Evolutionary conservation across 768 basidiomycete species (phyloP).

Genomic region (Trametes meyenii): DNA sequence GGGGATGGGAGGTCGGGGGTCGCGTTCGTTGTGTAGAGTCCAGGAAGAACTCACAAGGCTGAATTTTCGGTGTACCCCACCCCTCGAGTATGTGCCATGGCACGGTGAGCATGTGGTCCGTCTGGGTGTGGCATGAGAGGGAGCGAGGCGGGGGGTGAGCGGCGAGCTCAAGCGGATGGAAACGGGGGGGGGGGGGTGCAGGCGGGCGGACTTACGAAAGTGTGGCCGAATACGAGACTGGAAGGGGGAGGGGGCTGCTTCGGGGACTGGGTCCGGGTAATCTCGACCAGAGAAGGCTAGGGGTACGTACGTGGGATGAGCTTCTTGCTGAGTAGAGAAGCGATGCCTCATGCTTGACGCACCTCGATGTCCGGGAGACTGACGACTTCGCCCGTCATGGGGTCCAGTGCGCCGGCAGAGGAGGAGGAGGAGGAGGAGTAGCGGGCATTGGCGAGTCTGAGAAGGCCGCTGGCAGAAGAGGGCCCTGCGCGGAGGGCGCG

Average conservation of each 20-base stretch:
- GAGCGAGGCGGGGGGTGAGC: too few species aligned
- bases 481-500: conserved; percentile 8
- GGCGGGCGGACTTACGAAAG: conserved; percentile 57
- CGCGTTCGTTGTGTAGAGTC: neutral
- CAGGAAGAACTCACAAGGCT: conserved; percentile 63
- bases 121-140: conserved; percentile 43
- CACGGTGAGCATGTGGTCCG: conserved; percentile 84
- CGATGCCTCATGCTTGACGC: conserved; percentile 19
- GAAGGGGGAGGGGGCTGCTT: conserved; percentile 65
- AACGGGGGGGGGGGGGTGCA: neutral
- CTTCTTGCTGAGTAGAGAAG: neutral
- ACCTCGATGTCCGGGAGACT: conserved; percentile 58
- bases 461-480: conserved; percentile 6
- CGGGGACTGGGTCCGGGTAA: conserved; percentile 53
- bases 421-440: conserved; percentile 22
- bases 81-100: conserved; percentile 72
- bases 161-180: too few species aligned
- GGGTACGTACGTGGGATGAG: neutral
- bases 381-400: conserved; percentile 55
- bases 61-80: conserved; percentile 83
- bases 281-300: conserved; percentile 57
- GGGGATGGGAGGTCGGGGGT: too few species aligned
- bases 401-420: conserved; percentile 42
- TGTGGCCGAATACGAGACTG: conserved; percentile 80
- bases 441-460: conserved; percentile 13